Evolutionary conservation across 2,329 filamentous ascomycete species (phyloP).

Genomic region (Verticillium albo-atrum): DNA sequence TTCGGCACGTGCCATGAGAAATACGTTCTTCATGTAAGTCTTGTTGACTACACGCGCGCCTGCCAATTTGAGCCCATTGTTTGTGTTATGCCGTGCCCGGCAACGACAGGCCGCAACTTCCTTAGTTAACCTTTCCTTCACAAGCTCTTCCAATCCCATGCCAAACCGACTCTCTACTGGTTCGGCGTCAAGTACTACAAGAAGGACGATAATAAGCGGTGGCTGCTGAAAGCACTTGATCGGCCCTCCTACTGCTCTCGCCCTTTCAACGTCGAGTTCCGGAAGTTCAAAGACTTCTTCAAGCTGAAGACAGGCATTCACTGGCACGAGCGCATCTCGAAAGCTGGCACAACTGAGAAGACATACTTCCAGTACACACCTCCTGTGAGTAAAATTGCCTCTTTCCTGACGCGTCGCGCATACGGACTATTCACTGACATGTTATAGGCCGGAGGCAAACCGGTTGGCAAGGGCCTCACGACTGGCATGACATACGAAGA

Average conservation of each 20-base stretch:
- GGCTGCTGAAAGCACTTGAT: slow-evolving; percentile 13
- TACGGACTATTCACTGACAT: neutral
- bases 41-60: too few species aligned
- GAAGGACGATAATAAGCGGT: slow-evolving; percentile 22
- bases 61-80: too few species aligned
- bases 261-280: slow-evolving; percentile 38
- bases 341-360: slow-evolving; percentile 22
- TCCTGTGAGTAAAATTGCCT: slow-evolving; percentile 32
- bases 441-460: slow-evolving; percentile 8
- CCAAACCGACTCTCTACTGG: slow-evolving; percentile 55
- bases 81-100: too few species aligned
- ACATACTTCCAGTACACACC: slow-evolving; percentile 39
- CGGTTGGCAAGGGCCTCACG: slow-evolving; percentile 4
- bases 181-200: slow-evolving; percentile 49
- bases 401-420: neutral
- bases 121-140: neutral
- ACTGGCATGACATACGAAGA: neutral
- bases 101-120: neutral
- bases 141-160: slow-evolving; percentile 66
- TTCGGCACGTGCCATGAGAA: slow-evolving; percentile 8
- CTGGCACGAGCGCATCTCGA: slow-evolving; percentile 52
- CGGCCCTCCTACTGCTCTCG: slow-evolving; percentile 33
- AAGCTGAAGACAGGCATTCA: slow-evolving; percentile 48
- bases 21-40: slow-evolving; percentile 54
- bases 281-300: slow-evolving; percentile 54